Evolutionary conservation across 805 yeast genomes (phyloP).

Genomic region (Lachancea cidri): DNA sequence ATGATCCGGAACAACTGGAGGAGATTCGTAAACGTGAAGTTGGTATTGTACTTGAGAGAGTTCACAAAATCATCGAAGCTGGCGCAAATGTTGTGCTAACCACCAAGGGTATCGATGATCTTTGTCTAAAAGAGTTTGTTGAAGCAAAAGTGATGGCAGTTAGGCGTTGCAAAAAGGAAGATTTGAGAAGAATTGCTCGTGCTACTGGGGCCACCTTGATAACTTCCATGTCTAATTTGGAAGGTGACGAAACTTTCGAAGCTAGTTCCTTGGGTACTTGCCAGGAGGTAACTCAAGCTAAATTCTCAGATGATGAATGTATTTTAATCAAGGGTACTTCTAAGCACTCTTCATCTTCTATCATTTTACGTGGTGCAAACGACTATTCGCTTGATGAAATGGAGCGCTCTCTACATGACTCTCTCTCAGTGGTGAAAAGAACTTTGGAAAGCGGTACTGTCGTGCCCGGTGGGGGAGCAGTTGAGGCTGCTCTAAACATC

Average conservation of each 20-base stretch:
- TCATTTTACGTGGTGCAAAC: slow-evolving; percentile 91
- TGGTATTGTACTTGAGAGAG: slow-evolving; percentile 78
- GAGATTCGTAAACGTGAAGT: slow-evolving; percentile 84
- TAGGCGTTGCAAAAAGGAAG: slow-evolving; percentile 95
- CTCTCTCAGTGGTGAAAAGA: slow-evolving; percentile 90
- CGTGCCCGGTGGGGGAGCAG: slow-evolving; percentile 99
- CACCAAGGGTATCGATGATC: slow-evolving; percentile 91
- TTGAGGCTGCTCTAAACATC: slow-evolving; percentile 91
- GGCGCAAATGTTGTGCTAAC: slow-evolving; percentile 93
- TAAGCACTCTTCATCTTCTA: slow-evolving; percentile 86
- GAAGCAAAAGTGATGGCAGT: slow-evolving; percentile 93
- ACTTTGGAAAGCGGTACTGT: slow-evolving; percentile 90
- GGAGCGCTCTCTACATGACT: slow-evolving; percentile 96
- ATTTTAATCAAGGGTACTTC: slow-evolving; percentile 85
- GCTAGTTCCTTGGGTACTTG: slow-evolving; percentile 81
- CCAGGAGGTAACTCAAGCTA: slow-evolving; percentile 83
- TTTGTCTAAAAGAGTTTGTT: slow-evolving; percentile 84
- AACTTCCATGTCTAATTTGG: slow-evolving; percentile 83
- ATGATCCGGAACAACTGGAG: slow-evolving; percentile 96
- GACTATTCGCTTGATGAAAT: slow-evolving; percentile 95
- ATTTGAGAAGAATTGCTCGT: slow-evolving; percentile 90
- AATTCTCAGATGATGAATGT: slow-evolving; percentile 95
- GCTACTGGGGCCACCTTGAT: slow-evolving; percentile 96
- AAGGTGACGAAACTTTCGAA: slow-evolving; percentile 93
- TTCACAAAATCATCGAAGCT: slow-evolving; percentile 70